Conservation (phyloP, 208 protist species). For the Trypanosoma avium region DNA sequence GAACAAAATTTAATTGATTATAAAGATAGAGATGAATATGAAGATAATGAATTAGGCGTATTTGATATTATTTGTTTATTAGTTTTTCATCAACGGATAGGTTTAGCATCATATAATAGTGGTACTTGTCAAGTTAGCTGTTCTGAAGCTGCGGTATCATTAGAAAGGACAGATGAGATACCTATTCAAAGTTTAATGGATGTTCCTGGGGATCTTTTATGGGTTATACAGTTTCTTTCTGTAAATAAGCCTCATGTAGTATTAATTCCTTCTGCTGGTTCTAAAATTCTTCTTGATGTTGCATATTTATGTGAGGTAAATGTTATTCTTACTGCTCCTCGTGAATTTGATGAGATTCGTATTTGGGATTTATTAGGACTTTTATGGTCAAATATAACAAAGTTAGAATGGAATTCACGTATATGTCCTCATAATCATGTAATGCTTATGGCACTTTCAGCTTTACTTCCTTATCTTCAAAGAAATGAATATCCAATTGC, state of each 20-base stretch:
- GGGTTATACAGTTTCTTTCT: conserved; percentile 25
- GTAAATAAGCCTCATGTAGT: conserved; percentile 1
- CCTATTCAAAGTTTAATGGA: conserved; percentile 23
- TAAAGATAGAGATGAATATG: conserved; percentile 10
- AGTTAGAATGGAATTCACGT: conserved; percentile 41
- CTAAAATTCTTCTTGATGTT: conserved; percentile 26
- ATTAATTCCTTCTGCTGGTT: conserved; percentile 24
- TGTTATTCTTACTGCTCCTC: conserved; percentile 15
- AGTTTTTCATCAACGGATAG: conserved; percentile 29
- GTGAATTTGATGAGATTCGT: conserved; percentile 18
- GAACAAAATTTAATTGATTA: too few species aligned
- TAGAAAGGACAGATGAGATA: conserved; percentile 3
- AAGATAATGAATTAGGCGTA: conserved; percentile 21
- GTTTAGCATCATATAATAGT: conserved; percentile 36
- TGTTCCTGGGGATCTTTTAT: conserved; percentile 29
- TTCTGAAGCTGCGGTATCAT: conserved; percentile 33
- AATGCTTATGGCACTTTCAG: conserved; percentile 78
- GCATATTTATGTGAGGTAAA: conserved; percentile 20
- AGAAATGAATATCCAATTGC: conserved; percentile 47
- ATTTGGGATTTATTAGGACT: conserved; percentile 15
- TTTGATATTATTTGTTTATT: conserved; percentile 35
- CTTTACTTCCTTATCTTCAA: conserved; percentile 53
- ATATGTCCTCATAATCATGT: conserved; percentile 44
- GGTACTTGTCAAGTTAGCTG: conserved; percentile 36
- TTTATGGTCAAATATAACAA: conserved; percentile 51